A percentile compares a stretch with the other conserved stretches of the same genome.
These are phyloP conservation scores for Ceratocystis destructans DNA, from an alignment of 2,329 filamentous ascomycete genomes.

Conservation along the genomic window DNA sequence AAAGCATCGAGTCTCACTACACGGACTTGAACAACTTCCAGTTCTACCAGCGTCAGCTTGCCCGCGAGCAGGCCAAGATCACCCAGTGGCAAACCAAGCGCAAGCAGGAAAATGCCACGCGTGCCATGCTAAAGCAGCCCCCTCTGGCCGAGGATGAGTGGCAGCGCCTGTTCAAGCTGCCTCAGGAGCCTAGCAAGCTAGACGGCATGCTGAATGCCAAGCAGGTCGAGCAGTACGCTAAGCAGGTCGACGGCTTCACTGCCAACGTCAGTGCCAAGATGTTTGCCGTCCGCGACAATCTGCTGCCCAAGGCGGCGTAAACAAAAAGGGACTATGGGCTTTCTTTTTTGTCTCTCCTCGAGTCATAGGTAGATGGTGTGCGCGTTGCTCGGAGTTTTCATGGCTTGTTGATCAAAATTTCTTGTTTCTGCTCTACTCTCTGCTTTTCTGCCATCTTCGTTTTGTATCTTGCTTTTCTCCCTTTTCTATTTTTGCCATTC, in stretches of 20 bases:
- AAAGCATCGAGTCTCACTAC: slow-evolving; percentile 95
- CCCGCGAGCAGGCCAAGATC: slow-evolving; percentile 92
- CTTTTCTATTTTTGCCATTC: slow-evolving; percentile 21
- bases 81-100: slow-evolving; percentile 93
- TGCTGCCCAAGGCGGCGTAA: slow-evolving; percentile 38
- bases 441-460: slow-evolving; percentile 24
- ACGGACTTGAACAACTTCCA: slow-evolving; percentile 99
- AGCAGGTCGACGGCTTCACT: slow-evolving; percentile 93
- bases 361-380: slow-evolving; percentile 9
- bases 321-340: neutral
- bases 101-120: slow-evolving; percentile 83
- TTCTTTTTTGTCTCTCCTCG: slow-evolving; percentile 13
- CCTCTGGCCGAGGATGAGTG: slow-evolving; percentile 92
- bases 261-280: slow-evolving; percentile 89
- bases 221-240: slow-evolving; percentile 95
- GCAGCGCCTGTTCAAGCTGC: slow-evolving; percentile 96
- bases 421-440: slow-evolving; percentile 22
- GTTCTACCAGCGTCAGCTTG: slow-evolving; percentile 83
- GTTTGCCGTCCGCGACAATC: slow-evolving; percentile 76
- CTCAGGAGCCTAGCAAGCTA: slow-evolving; percentile 80
- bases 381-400: slow-evolving; percentile 15
- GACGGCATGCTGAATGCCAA: slow-evolving; percentile 90
- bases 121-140: slow-evolving; percentile 73
- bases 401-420: slow-evolving; percentile 19
- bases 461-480: slow-evolving; percentile 21